Percentiles rank a stretch among this genome's conserved stretches.
Evolutionary conservation across 1,139 yeast genomes (phyloP).

Genomic region (Geotrichum citri-aurantii): DNA sequence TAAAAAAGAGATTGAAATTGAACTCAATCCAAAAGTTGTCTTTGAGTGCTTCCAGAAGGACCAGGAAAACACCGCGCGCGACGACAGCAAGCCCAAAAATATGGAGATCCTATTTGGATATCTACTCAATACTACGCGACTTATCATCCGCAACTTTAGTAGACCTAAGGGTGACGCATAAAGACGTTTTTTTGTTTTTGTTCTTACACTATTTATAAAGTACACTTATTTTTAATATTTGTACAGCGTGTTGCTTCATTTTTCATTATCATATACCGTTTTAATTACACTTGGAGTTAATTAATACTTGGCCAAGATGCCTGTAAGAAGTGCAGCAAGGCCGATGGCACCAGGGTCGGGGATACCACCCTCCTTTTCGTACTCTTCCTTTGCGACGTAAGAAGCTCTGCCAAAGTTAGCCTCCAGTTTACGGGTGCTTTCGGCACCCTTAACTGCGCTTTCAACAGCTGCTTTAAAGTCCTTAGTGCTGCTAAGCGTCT

Average conservation of each 20-base stretch:
- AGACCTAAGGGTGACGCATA: background rate
- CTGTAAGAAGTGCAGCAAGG: slow-evolving; percentile 30
- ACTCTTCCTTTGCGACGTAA: slow-evolving; percentile 64
- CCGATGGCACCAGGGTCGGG: slow-evolving; percentile 90
- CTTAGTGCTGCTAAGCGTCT: slow-evolving; percentile 45
- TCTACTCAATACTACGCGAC: background rate
- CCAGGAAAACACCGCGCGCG: background rate
- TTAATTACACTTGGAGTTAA: no score
- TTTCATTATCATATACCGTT: background rate
- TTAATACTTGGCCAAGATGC: background rate
- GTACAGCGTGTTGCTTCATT: background rate
- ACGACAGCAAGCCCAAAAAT: background rate
- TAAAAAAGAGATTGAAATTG: background rate
- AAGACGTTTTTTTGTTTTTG: background rate
- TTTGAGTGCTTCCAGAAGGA: background rate
- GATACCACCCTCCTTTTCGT: slow-evolving; percentile 44
- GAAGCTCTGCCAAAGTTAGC: slow-evolving; percentile 95
- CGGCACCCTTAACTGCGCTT: slow-evolving; percentile 74
- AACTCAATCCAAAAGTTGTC: background rate
- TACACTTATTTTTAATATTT: background rate
- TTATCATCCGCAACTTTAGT: background rate
- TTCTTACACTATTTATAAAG: background rate
- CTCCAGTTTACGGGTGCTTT: slow-evolving; percentile 60
- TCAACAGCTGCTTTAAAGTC: slow-evolving; percentile 55
- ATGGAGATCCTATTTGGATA: background rate